Base-by-base conservation (phyloP, 768 basidiomycete genomes). In the Chalciporus pseudorubinellus region DNA sequence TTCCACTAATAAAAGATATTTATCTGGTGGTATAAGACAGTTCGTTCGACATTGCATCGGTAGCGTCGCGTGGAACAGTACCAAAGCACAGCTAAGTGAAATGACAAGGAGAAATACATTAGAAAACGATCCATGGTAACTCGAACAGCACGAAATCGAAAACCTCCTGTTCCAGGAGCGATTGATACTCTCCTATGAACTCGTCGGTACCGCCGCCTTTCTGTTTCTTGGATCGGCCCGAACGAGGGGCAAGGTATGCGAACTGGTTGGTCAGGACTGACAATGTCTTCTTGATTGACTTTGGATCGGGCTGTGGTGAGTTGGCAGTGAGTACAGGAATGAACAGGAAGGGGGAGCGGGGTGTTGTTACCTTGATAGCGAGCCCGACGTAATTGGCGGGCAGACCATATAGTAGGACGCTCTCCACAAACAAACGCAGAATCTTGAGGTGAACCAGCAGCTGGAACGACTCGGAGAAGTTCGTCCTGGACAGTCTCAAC, bases 381-480 rank as follows among this genome's bases (percentile, higher is more conserved):
- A 95, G 72, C 3, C 89, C 94, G 21, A 81, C 74, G 67, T 95
- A 99, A 59, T 91, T 86, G 1, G 95, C 92, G 4, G 97, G 97
- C 10, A 98, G 75, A 47, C 97, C 97, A 67, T 98, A 98, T 59
- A 95, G 81, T 39, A 99, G 78, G 18, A 98, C 95, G 50, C 92
- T 94, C 72, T 99, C 97, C 19, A 95, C 85, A 61, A 95, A 98
- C 14, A 97, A 74, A 10, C 92, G 85, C 14, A 97, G 71, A 44
- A 95, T 79, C 71, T 98, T 98, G 59, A 98, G 76, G 64, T 98
- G 97, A 0, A 95, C 90, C 18, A 98, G 77, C 46, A 95, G 77
- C 67, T 98, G 92, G 73, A 94, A 93, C 6, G 94, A 85, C 73
- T 99, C 97, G 1, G 94, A 95, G 69, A 98, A 99, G 71, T 95